A percentile compares a stretch with the other conserved stretches of the same genome.
These are phyloP conservation scores for Nepenthes gracilis DNA, from an alignment of 148 eudicot genomes.

Conservation along the genomic window DNA sequence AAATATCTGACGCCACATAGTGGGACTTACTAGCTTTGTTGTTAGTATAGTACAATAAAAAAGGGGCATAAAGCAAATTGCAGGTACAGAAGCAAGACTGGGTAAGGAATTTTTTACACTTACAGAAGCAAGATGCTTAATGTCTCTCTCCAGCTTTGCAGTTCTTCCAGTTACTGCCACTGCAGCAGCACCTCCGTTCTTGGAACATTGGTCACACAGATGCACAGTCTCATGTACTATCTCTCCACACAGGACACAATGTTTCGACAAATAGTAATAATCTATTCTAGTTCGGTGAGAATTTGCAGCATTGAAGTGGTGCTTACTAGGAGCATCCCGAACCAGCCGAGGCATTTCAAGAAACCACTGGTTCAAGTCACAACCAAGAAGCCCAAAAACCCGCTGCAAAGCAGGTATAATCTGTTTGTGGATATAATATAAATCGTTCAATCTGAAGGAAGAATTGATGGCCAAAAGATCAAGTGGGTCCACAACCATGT, in stretches of 20 bases:
- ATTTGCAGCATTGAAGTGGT: slow-evolving; percentile 28
- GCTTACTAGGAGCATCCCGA: slow-evolving; percentile 53
- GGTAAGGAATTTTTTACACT: slow-evolving; percentile 18
- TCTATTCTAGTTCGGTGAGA: slow-evolving; percentile 73
- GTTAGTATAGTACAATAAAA: too few relatives aligned
- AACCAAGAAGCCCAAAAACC: slow-evolving; percentile 83
- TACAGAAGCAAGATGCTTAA: slow-evolving; percentile 81
- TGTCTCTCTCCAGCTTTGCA: slow-evolving; percentile 69
- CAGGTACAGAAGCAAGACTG: background rate
- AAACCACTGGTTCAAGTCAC: slow-evolving; percentile 71
- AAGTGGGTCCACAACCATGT: slow-evolving; percentile 85
- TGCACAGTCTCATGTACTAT: slow-evolving; percentile 41
- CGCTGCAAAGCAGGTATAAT: slow-evolving; percentile 93
- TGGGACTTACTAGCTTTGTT: too few relatives aligned
- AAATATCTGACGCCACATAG: too few relatives aligned
- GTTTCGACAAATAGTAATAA: slow-evolving; percentile 69
- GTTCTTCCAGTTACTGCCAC: slow-evolving; percentile 58
- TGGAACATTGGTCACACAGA: slow-evolving; percentile 53
- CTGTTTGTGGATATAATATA: slow-evolving; percentile 84
- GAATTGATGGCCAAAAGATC: slow-evolving; percentile 64
- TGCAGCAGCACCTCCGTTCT: slow-evolving; percentile 49
- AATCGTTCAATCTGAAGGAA: slow-evolving; percentile 67
- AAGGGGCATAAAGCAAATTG: too few relatives aligned
- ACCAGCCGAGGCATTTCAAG: slow-evolving; percentile 67
- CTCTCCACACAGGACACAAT: slow-evolving; percentile 79